Conservation (phyloP, 306 rosid species). For the Quercus glauca region DNA sequence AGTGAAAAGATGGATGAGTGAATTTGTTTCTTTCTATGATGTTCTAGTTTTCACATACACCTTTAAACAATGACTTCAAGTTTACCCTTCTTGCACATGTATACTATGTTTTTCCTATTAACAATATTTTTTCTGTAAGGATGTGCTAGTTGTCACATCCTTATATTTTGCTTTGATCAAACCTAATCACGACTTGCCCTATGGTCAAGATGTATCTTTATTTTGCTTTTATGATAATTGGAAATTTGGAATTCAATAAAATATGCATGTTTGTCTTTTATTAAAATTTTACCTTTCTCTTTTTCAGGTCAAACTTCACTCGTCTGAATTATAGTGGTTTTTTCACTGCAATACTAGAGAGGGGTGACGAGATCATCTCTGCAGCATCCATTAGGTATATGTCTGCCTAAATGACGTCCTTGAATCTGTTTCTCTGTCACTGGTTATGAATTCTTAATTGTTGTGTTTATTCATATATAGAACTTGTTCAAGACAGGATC, state of each 20-base stretch:
- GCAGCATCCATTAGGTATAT: slow-evolving; percentile 83
- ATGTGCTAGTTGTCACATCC: background rate
- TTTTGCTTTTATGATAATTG: background rate
- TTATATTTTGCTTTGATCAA: background rate
- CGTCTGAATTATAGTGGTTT: slow-evolving; percentile 77
- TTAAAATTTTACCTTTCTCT: slow-evolving; percentile 17
- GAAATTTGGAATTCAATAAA: background rate
- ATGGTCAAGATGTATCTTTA: background rate
- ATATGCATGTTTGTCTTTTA: background rate
- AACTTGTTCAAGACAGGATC: background rate
- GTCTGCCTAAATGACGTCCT: slow-evolving; percentile 1
- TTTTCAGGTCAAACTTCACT: slow-evolving; percentile 81
- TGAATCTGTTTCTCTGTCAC: background rate
- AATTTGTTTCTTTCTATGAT: background rate
- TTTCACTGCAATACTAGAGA: slow-evolving; percentile 80
- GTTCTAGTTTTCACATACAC: slow-evolving; percentile 1
- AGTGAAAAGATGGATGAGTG: background rate
- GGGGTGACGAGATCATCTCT: slow-evolving; percentile 71
- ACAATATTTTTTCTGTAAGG: too few species aligned
- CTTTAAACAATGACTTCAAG: background rate
- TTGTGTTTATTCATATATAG: background rate
- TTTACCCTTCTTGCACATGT: background rate
- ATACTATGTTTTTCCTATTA: background rate
- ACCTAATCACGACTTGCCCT: background rate
- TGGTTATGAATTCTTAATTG: slow-evolving; percentile 7